Evolutionary conservation across 2,329 filamentous ascomycete genomes (phyloP).

Genomic region (Nothopassalora personata): DNA sequence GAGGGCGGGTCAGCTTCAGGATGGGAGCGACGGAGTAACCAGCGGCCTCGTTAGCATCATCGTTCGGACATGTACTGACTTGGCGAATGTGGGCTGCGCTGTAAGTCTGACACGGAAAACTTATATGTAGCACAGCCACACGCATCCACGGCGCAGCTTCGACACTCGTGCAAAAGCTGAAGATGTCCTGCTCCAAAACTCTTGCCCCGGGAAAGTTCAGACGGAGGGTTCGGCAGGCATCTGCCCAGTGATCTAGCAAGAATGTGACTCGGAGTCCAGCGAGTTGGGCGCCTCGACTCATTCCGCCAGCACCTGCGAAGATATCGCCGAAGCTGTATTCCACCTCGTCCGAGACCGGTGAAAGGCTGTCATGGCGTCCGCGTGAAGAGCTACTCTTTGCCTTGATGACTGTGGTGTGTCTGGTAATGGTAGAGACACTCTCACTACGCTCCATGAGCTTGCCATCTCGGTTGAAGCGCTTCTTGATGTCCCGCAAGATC

Average conservation of each 20-base stretch:
- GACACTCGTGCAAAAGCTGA: conserved; percentile 47
- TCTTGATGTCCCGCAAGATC: not conserved
- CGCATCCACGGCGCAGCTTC: not conserved
- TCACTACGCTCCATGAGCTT: not conserved
- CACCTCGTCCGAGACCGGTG: not conserved
- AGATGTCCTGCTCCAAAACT: conserved; percentile 11
- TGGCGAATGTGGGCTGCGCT: conserved; percentile 62
- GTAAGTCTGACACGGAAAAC: conserved; percentile 72
- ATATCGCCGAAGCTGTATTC: conserved; percentile 55
- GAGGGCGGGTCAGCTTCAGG: conserved; percentile 55
- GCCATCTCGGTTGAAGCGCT: not conserved
- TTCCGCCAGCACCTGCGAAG: conserved; percentile 69
- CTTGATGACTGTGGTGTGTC: not conserved
- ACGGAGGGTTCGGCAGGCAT: conserved; percentile 55
- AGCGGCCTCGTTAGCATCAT: conserved; percentile 62
- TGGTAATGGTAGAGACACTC: not conserved
- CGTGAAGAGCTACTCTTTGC: not conserved
- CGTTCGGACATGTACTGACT: conserved; percentile 42
- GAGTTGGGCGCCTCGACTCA: conserved; percentile 56
- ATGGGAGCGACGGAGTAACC: conserved; percentile 44
- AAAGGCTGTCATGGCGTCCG: not conserved
- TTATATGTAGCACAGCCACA: conserved; percentile 68
- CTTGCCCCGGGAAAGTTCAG: conserved; percentile 50
- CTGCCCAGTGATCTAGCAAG: conserved; percentile 49
- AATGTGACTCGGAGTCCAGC: conserved; percentile 57